Evolutionary conservation across 495 filamentous ascomycete genomes (phyloP).

Genomic region (Thozetella sp.): DNA sequence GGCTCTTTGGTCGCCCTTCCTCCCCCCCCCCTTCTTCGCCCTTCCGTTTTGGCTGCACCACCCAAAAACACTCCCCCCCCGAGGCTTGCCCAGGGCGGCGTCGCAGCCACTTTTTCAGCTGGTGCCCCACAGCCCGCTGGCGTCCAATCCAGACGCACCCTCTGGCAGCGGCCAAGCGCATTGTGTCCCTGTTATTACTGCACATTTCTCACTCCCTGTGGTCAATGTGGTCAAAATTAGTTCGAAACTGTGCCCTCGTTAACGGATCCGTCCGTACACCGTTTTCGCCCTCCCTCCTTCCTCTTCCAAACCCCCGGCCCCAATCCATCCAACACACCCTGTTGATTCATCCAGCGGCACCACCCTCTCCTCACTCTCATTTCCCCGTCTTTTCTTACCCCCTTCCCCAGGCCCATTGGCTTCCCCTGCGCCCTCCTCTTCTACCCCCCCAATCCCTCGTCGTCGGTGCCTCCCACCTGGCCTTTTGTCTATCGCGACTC

Average conservation of each 20-base stretch:
- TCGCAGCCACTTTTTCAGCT: not conserved
- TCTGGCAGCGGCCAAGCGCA: too few relatives aligned
- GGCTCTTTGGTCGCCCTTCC: too few relatives aligned
- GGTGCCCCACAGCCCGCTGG: too few relatives aligned
- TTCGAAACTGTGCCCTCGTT: not conserved
- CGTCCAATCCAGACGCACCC: too few relatives aligned
- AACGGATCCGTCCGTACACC: not conserved
- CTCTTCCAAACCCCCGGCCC: slow-evolving; percentile 7
- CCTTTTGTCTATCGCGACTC: not conserved
- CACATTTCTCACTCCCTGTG: not conserved
- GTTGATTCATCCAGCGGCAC: slow-evolving; percentile 5
- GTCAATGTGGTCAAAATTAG: not conserved
- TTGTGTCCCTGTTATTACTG: not conserved
- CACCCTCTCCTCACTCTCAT: slow-evolving; percentile 7
- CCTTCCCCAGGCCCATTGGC: slow-evolving; percentile 2
- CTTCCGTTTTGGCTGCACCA: not conserved
- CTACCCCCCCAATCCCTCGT: not conserved
- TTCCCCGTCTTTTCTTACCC: slow-evolving; percentile 10
- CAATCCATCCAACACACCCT: slow-evolving; percentile 4
- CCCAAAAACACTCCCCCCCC: not conserved
- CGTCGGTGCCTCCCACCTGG: not conserved
- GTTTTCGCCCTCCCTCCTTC: slow-evolving; percentile 10
- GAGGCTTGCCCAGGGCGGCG: too few relatives aligned
- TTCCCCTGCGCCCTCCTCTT: not conserved
- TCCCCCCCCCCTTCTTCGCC: too few relatives aligned